phyloP scores from a whole-genome alignment of 2,329 filamentous ascomycete genomes.

The Hypoxylon sp. region DNA sequence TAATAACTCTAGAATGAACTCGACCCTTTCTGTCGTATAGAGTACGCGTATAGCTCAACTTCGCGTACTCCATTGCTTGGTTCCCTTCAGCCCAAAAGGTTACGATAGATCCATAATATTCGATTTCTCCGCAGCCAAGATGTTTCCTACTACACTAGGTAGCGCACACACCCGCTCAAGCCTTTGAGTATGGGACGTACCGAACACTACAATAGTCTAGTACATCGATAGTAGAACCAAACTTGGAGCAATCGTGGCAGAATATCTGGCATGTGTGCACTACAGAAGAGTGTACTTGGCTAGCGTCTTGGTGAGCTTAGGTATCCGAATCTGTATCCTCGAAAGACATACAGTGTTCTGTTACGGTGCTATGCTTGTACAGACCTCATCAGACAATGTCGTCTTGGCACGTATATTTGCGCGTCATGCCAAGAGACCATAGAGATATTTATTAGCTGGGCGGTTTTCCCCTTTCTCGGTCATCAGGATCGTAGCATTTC shows the following conservation, averaged over 20 bases:
- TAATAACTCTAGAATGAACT: conserved; percentile 15
- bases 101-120: conserved; percentile 28
- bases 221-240: conserved; percentile 32
- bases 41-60: conserved; percentile 6
- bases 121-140: conserved; percentile 41
- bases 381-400: conserved; percentile 38
- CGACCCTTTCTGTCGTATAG: neutral
- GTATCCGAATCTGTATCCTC: conserved; percentile 20
- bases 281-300: conserved; percentile 6
- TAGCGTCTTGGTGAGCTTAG: conserved; percentile 17
- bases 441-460: conserved; percentile 30
- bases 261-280: conserved; percentile 29
- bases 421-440: conserved; percentile 39
- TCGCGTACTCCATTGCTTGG: conserved; percentile 6
- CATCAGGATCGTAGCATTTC: conserved; percentile 32
- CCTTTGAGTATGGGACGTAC: conserved; percentile 26
- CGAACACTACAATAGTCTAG: conserved; percentile 17
- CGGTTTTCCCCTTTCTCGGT: conserved; percentile 24
- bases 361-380: conserved; percentile 22
- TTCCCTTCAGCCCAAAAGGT: conserved; percentile 20
- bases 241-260: conserved; percentile 39
- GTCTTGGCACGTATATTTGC: conserved; percentile 39
- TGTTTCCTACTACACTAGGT: conserved; percentile 26
- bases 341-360: conserved; percentile 28
- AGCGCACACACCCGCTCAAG: conserved; percentile 21